Conservation (phyloP, 345 rosid genomes). For the Dipteronia sinensis region DNA sequence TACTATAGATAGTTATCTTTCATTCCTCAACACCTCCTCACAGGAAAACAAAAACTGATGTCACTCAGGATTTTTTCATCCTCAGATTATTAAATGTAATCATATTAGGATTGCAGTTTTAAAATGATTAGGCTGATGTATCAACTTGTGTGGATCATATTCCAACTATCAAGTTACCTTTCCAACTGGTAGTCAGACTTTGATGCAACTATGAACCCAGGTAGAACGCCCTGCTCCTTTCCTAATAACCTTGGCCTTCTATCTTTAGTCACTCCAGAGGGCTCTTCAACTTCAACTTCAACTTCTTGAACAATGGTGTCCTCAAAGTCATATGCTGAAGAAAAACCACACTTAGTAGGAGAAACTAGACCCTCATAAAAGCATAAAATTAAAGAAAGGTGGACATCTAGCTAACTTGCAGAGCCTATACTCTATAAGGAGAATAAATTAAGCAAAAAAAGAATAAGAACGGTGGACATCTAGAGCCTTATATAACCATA, state of each 20-base stretch:
- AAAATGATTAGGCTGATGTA: constrained; percentile 13
- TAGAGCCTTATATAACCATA: neutral
- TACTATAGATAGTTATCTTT: neutral
- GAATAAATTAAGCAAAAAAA: neutral
- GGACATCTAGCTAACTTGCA: neutral
- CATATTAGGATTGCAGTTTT: neutral
- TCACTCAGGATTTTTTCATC: neutral
- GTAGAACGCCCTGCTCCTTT: constrained; percentile 66
- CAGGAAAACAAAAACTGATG: neutral
- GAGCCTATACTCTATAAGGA: no score
- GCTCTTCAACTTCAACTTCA: constrained; percentile 85
- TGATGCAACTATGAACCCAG: constrained; percentile 73
- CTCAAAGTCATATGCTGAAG: constrained; percentile 70
- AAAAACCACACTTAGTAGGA: constrained; percentile 20
- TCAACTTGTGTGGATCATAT: constrained; percentile 4
- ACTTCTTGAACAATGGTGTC: constrained; percentile 69
- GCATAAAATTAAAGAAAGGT: constrained; percentile 3
- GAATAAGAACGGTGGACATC: neutral
- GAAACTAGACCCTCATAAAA: neutral
- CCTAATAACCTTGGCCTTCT: constrained; percentile 54
- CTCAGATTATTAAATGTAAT: neutral
- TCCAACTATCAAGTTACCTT: constrained; percentile 52
- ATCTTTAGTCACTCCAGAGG: constrained; percentile 48
- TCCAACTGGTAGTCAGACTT: constrained; percentile 63
- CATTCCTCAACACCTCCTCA: neutral